Base-by-base conservation (phyloP, 352 stramenopile genomes). In the Plasmopara viticola region DNA sequence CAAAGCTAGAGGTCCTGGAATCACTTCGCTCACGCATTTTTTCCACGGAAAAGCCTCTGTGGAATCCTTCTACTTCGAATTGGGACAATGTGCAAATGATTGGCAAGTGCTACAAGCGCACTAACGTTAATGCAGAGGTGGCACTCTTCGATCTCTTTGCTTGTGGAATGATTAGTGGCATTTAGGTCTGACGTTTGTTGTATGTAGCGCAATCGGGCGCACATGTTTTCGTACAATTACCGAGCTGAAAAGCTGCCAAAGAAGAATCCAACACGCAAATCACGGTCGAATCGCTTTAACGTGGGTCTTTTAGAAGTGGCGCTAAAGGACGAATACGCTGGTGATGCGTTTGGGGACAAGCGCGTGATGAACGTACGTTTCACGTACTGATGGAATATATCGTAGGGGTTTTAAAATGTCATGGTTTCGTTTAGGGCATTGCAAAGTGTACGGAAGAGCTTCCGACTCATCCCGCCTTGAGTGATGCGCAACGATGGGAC, bases 181-280 rank as follows among this genome's bases (percentile, higher is more conserved):
- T 46, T 39, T 25, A 28, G 20, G 3, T 25, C 3, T 3, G 3
- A 25, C 31, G 31, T 35, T 44, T 28, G 13, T 12, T 62, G 6
- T 17, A 38, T 47, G 2, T 47, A 92, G 81, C 60, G 80, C 47
- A 89, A 86, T 53, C 81, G 77, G 25, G 62, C 63, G 15, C 74
- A 87, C 61, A 87, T 95, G 78, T 94, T 87, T 51, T 60, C 66
- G 44, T 92, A 95, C 77, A 94, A 92, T 58, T 89, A 79, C 37
- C 78, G 84, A 12, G 84, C 84, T 45, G 82, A 95, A 62, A 86
- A 87, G 49, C 59, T 95, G 9, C 84, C 84, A 7, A 79, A 74
- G 43, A 94, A 93, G 45, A 86, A 85, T 31, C 77, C 77, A 17
- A 86, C 74, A 29, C 43, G 79, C 47, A 81, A 87, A 42, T 68